Percentiles rank a stretch among this genome's conserved stretches.
phyloP scores from a whole-genome alignment of 352 stramenopile genomes.

The Globisporangium rhizosaccharum region DNA sequence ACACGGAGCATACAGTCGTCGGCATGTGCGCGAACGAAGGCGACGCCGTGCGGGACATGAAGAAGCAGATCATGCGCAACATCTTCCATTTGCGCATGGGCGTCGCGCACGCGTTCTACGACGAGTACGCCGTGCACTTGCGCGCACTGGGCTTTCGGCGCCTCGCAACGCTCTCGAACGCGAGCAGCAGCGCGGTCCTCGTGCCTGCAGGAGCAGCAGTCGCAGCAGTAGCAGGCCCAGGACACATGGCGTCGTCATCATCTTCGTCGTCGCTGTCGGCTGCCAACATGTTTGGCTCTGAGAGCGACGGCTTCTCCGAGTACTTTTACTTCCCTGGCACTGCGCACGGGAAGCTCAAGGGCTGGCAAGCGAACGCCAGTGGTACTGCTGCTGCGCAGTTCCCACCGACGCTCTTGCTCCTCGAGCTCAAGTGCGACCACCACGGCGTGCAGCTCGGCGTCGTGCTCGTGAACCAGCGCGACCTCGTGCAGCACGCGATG shows the following conservation, averaged over 20 bases:
- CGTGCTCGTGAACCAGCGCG: constrained; percentile 54
- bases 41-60: constrained; percentile 52
- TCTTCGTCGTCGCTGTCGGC: constrained; percentile 18
- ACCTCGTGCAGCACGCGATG: constrained; percentile 59
- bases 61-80: constrained; percentile 69
- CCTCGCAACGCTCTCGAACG: constrained; percentile 33
- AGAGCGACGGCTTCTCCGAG: constrained; percentile 54
- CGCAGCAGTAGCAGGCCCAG: not conserved
- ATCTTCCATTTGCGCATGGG: constrained; percentile 62
- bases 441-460: constrained; percentile 54
- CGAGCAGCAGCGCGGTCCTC: constrained; percentile 1
- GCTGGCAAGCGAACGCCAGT: constrained; percentile 14
- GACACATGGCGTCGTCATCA: not conserved
- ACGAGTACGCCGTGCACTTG: constrained; percentile 63
- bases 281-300: constrained; percentile 26
- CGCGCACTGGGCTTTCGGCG: constrained; percentile 59
- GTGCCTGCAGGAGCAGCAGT: not conserved
- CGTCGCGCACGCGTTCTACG: constrained; percentile 65
- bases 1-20: constrained; percentile 70
- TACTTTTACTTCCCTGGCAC: constrained; percentile 53
- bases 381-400: constrained; percentile 11
- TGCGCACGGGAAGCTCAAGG: constrained; percentile 24
- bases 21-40: constrained; percentile 63
- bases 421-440: constrained; percentile 75
- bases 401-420: constrained; percentile 34